A percentile compares a stretch with the other conserved stretches of the same genome.
Conservation (phyloP, 164 flowering plant species). For the Sedum album region DNA sequence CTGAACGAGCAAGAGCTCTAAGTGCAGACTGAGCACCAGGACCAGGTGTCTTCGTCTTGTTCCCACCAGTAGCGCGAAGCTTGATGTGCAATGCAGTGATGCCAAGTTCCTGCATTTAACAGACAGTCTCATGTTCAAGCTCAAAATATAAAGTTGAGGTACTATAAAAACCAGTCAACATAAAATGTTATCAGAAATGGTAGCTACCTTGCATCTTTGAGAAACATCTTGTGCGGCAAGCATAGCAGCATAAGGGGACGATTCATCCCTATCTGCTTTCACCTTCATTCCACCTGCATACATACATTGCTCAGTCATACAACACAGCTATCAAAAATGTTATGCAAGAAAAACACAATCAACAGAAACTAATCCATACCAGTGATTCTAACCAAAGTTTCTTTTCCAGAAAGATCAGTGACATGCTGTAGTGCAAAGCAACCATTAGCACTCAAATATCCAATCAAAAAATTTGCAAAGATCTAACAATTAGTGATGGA, state of each 20-base stretch:
- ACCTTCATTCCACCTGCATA: conserved; percentile 85
- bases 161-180: not conserved
- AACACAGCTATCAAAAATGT: too few species aligned
- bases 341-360: too few species aligned
- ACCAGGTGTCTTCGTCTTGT: conserved; percentile 89
- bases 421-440: conserved; percentile 59
- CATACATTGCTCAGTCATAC: too few species aligned
- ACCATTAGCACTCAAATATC: too few species aligned
- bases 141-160: not conserved
- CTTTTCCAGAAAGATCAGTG: conserved; percentile 78
- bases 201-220: conserved; percentile 63
- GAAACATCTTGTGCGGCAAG: conserved; percentile 93
- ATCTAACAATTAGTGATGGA: not conserved
- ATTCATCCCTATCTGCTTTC: conserved; percentile 86
- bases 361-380: conserved; percentile 24
- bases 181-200: not conserved
- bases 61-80: conserved; percentile 88
- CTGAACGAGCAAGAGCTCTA: conserved; percentile 83
- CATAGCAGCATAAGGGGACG: conserved; percentile 91
- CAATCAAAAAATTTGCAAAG: not conserved
- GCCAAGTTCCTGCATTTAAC: conserved; percentile 54
- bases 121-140: not conserved
- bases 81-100: conserved; percentile 80
- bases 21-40: conserved; percentile 95
- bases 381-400: conserved; percentile 77